phyloP scores from a whole-genome alignment of 345 rosid genomes.

The Turritis glabra region DNA sequence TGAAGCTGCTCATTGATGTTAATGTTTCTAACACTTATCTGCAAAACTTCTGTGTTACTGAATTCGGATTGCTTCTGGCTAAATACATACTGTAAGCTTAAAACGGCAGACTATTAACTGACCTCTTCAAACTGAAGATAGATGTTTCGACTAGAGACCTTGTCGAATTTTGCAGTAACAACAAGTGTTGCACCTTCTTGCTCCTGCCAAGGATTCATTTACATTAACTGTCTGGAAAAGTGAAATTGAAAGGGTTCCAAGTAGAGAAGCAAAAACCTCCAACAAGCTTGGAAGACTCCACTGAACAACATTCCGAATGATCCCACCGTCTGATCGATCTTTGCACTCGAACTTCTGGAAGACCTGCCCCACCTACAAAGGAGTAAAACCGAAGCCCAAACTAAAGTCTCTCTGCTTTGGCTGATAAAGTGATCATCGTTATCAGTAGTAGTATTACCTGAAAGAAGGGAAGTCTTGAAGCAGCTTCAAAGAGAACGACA shows the following conservation, averaged over 20 bases:
- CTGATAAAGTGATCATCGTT: conserved; percentile 12
- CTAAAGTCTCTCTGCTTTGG: not conserved
- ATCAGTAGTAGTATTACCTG: conserved; percentile 45
- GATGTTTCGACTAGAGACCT: conserved; percentile 71
- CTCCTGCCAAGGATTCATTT: conserved; percentile 52
- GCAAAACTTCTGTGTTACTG: conserved; percentile 34
- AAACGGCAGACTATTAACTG: conserved; percentile 38
- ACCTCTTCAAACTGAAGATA: conserved; percentile 95
- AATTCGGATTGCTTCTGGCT: conserved; percentile 3
- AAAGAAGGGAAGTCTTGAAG: conserved; percentile 81
- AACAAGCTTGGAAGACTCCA: conserved; percentile 84
- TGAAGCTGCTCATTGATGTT: conserved; percentile 77
- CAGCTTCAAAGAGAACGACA: conserved; percentile 79
- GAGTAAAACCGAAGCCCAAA: not conserved
- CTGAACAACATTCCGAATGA: conserved; percentile 69
- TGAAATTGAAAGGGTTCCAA: conserved; percentile 10
- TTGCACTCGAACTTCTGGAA: conserved; percentile 75
- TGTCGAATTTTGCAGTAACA: conserved; percentile 80
- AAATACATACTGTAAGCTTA: not conserved
- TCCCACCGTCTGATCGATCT: conserved; percentile 66
- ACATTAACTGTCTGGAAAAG: not conserved
- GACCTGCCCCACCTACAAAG: conserved; percentile 76
- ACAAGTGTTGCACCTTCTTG: conserved; percentile 89
- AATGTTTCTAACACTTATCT: conserved; percentile 75
- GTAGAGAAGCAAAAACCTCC: conserved; percentile 53